These are phyloP conservation scores for Pestalotiopsis sp. DNA, from an alignment of 2,329 filamentous ascomycete species.

Conservation along the genomic window DNA sequence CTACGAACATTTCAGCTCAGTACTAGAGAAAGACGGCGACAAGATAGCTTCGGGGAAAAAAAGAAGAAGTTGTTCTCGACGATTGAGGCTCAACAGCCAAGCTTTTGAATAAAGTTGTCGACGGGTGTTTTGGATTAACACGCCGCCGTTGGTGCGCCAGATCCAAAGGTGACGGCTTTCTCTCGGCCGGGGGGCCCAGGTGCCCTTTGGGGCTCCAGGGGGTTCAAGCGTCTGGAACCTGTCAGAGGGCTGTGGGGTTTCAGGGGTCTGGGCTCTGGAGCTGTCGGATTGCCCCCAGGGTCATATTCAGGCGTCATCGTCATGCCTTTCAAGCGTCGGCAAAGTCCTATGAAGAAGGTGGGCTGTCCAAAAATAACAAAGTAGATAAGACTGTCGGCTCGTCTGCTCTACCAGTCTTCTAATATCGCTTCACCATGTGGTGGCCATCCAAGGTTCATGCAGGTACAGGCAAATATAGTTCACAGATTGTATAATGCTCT, in stretches of 20 bases:
- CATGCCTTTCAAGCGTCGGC: background rate
- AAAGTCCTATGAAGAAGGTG: no score
- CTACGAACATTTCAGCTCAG: background rate
- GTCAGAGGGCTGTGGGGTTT: background rate
- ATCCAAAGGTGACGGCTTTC: background rate
- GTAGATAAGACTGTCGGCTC: no score
- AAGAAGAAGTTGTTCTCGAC: background rate
- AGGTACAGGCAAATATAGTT: no score
- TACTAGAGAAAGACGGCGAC: background rate
- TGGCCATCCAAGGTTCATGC: no score
- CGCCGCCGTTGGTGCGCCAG: background rate
- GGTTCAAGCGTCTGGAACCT: background rate
- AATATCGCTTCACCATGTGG: no score
- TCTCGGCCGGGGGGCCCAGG: background rate
- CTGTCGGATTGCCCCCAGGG: no score
- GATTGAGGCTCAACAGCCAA: constrained; percentile 4
- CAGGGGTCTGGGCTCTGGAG: background rate
- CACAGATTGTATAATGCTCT: no score
- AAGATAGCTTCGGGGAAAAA: background rate
- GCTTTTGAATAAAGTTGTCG: constrained; percentile 9
- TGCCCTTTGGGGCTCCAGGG: background rate
- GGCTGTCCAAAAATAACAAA: no score
- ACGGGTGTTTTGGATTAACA: constrained; percentile 6
- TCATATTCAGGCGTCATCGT: no score
- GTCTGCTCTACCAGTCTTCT: no score